phyloP scores from a whole-genome alignment of 2,329 filamentous ascomycete genomes.

The Aspergillus sergii region DNA sequence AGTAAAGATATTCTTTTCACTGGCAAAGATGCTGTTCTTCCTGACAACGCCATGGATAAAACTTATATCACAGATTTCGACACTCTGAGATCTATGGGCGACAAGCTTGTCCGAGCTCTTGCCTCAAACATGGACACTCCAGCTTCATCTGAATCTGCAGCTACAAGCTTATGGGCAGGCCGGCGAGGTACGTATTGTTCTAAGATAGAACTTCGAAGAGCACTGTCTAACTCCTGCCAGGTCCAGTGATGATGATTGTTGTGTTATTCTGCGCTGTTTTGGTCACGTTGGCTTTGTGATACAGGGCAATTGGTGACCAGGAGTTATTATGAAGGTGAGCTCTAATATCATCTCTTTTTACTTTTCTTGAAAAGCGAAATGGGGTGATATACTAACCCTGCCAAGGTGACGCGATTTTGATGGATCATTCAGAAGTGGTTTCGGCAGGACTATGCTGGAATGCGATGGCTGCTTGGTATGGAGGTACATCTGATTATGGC shows the following conservation, averaged over 20 bases:
- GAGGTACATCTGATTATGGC: neutral
- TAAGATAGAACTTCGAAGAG: neutral
- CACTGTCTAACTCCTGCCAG: neutral
- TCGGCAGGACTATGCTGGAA: neutral
- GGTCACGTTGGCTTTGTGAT: neutral
- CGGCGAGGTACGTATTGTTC: neutral
- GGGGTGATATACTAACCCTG: neutral
- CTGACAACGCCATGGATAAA: conserved; percentile 24
- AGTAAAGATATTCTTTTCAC: conserved; percentile 33
- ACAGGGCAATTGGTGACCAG: neutral
- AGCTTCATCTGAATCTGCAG: neutral
- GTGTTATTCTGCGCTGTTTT: neutral
- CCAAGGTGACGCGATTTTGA: neutral
- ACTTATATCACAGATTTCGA: conserved; percentile 31
- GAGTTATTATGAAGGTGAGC: neutral
- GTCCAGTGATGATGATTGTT: neutral
- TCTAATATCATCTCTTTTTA: no score
- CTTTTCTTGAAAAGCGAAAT: neutral
- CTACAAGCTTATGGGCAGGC: neutral
- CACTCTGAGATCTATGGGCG: conserved; percentile 30
- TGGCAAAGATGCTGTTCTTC: conserved; percentile 28
- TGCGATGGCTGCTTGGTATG: neutral
- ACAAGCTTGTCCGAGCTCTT: conserved; percentile 26
- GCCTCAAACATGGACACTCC: conserved; percentile 19
- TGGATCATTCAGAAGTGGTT: neutral